These are phyloP conservation scores for Rosa chinensis DNA, from an alignment of 306 rosid genomes.

Conservation along the genomic window DNA sequence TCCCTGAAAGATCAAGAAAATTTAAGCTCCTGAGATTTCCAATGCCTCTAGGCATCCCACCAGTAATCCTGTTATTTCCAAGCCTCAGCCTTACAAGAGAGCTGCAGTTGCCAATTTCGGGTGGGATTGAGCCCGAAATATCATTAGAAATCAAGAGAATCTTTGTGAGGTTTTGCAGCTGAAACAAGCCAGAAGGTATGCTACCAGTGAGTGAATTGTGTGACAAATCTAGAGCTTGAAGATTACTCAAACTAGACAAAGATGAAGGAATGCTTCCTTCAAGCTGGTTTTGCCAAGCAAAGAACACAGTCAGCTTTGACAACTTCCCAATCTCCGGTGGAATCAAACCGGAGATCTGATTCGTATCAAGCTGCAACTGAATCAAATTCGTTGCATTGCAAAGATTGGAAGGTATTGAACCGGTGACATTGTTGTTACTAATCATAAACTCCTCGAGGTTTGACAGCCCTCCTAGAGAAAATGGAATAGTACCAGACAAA, in stretches of 20 bases:
- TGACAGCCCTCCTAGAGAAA: slow-evolving; percentile 53
- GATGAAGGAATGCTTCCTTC: slow-evolving; percentile 83
- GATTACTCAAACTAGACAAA: slow-evolving; percentile 59
- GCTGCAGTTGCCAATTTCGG: slow-evolving; percentile 69
- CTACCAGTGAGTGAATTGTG: slow-evolving; percentile 72
- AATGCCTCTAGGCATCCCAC: slow-evolving; percentile 67
- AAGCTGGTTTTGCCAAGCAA: slow-evolving; percentile 92
- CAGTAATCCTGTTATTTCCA: slow-evolving; percentile 68
- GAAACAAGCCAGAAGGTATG: slow-evolving; percentile 71
- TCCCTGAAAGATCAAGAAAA: slow-evolving; percentile 75
- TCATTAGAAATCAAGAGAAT: slow-evolving; percentile 82
- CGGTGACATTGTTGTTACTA: slow-evolving; percentile 84
- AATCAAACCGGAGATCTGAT: slow-evolving; percentile 87
- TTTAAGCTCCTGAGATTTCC: slow-evolving; percentile 61
- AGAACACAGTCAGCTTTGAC: slow-evolving; percentile 61
- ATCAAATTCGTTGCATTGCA: slow-evolving; percentile 61
- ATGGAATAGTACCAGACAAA: slow-evolving; percentile 77
- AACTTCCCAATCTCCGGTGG: slow-evolving; percentile 74
- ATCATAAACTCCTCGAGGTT: slow-evolving; percentile 84
- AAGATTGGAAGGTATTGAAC: slow-evolving; percentile 73
- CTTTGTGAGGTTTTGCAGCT: slow-evolving; percentile 82
- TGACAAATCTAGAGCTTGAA: slow-evolving; percentile 80
- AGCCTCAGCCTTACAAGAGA: slow-evolving; percentile 82
- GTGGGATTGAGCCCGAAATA: slow-evolving; percentile 76
- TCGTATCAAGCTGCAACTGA: slow-evolving; percentile 85